Base-by-base conservation (phyloP, 1,139 yeast species). In the Blastobotrys arbuscula region DNA sequence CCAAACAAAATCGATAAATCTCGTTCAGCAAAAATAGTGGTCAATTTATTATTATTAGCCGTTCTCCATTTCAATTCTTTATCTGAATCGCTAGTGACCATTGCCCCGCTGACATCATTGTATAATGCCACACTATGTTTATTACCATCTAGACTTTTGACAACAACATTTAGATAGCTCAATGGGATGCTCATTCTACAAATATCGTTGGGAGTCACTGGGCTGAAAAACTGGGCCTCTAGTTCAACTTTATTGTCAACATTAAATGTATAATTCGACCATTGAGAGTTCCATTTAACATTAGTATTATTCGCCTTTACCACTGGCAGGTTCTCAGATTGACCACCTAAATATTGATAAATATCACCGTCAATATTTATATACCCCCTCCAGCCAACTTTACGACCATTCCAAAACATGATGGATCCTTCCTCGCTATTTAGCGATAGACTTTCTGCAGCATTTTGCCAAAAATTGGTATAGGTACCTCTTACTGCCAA, bases 321-420 rank as follows among this genome's bases (percentile, higher is more conserved):
- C 10, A 28, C 31, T 5, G 31, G 31, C 9, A 15, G 16, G 12
- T 7, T 18, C 15, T 30, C 20, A 34, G 2, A 5, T n/a, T 34
- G 20, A 13, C 19, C 39, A 12, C 48, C 48, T 41, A 45, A 35
- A 28, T 31, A 42, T 38, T 23, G 35, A 39, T 38, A 46, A 2
- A 24, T 28, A 7, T 37, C 33, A 7, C 49, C 45, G 21, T 46
- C 45, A 21, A 46, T 40, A 5, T 37, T 21, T 10, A 33, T 26
- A 13, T 35, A 28, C 3, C 48, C 48, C 2, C 33, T 40, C 48
- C 48, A 45, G 10, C 49, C 45, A 6, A 42, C 12, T n/a, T 20
- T 33, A 9, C 15, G n/a, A 15, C 45, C 49, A 16, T 26, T 42
- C 49, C 49, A 46, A 26, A 24, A 31, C 36, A 46, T 46, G 34